These are phyloP conservation scores for Warburgia ugandensis DNA, from an alignment of 164 flowering plant genomes.

Conservation along the genomic window DNA sequence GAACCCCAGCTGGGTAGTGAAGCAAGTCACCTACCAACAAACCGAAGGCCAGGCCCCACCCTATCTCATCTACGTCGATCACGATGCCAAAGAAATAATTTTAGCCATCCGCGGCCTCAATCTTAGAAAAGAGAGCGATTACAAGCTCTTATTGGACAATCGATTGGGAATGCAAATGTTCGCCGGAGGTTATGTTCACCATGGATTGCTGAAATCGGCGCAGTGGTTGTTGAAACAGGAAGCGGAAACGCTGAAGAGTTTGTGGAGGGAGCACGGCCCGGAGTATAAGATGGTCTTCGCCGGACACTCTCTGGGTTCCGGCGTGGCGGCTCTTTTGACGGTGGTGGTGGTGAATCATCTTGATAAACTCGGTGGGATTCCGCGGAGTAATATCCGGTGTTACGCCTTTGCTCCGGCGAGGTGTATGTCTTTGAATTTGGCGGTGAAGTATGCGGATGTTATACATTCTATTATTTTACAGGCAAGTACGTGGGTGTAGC, in stretches of 20 bases:
- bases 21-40: conserved; percentile 60
- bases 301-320: conserved; percentile 86
- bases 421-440: conserved; percentile 90
- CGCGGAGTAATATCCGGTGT: conserved; percentile 43
- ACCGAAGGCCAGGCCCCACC: conserved; percentile 68
- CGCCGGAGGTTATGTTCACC: conserved; percentile 84
- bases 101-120: conserved; percentile 79
- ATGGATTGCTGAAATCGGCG: conserved; percentile 75
- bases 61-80: conserved; percentile 78
- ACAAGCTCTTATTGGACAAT: conserved; percentile 60
- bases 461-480: conserved; percentile 75
- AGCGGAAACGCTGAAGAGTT: conserved; percentile 35
- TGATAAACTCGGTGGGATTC: conserved; percentile 48
- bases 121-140: conserved; percentile 60
- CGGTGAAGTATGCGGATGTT: conserved; percentile 86
- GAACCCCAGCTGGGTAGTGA: conserved; percentile 59
- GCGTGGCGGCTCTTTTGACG: conserved; percentile 63
- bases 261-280: conserved; percentile 49
- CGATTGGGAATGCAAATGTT: conserved; percentile 64
- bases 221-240: conserved; percentile 61
- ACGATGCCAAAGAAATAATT: conserved; percentile 49
- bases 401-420: conserved; percentile 85
- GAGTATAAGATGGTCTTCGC: conserved; percentile 51
- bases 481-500: conserved; percentile 26
- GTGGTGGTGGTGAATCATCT: conserved; percentile 53